Base-by-base conservation (phyloP, 164 flowering plant species). In the Berberis thunbergii region DNA sequence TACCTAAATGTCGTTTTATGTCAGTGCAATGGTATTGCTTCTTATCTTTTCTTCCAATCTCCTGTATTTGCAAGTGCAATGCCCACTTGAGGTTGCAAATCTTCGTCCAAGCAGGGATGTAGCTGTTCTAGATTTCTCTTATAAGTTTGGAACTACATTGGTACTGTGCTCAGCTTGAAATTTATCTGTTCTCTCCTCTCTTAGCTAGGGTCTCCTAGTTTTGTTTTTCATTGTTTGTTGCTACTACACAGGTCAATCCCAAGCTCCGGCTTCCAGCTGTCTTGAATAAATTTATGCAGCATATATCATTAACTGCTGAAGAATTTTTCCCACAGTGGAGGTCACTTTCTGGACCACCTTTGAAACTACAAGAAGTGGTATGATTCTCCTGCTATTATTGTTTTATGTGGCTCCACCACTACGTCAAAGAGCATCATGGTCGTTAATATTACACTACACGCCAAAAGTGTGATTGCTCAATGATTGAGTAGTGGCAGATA, bases 51-150 rank as follows among this genome's bases (percentile, higher is more conserved):
- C 42, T 73, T 60, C 50, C 41, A 43, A 55, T 56, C 9, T 40
- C 43, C 68, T 44, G 53, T 11, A 69, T 62, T 12, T 67, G 12
- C 62, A 89, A 95, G 96, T 94, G 60, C 97, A 88, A 84, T 88
- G 95, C 72, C 98, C 97, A 2, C 91, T 94, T 69, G 98, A 94
- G 78, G 70, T 91, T 41, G 68, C 83, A 53, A 95, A 95, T 79
- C 84, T 88, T 65, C 84, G 81, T 13, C 89, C 99, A 49, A 95
- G 99, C 80, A 85, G 99, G 79, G 99, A 95, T 75, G 84, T 89
- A 6, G 94, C 97, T 55, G 98, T 95, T 67, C 88, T 95, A 43
- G 97, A 91, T 69, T 89, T 95, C 81, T 85, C 97, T 6, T 95
- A 91, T 78, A 87, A 79, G 69, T 89, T 86, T 78, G 86, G 86